Percentiles rank a stretch among this genome's conserved stretches.
These are phyloP conservation scores for Speleostelium caveatum DNA, from an alignment of 78 protist genomes.

Conservation along the genomic window DNA sequence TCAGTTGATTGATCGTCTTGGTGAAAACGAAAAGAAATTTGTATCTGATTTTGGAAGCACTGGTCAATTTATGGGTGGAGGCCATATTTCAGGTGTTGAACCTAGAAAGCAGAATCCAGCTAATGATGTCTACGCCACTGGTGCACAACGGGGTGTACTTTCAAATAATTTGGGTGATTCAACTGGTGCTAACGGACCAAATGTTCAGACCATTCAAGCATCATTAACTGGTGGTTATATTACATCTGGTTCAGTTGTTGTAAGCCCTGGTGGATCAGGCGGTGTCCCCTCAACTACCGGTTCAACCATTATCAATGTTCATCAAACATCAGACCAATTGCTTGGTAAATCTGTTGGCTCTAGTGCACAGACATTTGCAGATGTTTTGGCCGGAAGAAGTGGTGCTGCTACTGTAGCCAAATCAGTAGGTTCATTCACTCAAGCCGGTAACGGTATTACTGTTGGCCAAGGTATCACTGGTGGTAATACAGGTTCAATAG, in stretches of 20 bases:
- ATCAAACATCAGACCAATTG: not conserved
- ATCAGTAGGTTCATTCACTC: not conserved
- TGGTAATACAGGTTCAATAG: constrained; percentile 38
- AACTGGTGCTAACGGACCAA: constrained; percentile 14
- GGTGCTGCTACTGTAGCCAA: constrained; percentile 9
- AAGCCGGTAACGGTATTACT: not conserved
- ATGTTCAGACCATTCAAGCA: constrained; percentile 11
- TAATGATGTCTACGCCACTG: not conserved
- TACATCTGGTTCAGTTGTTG: not conserved
- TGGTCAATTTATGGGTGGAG: not conserved
- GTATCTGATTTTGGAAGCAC: not conserved
- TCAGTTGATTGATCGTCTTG: not conserved
- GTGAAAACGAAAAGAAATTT: too few relatives aligned
- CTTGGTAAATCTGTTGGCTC: not conserved
- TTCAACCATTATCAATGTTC: constrained; percentile 6
- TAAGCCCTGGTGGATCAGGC: not conserved
- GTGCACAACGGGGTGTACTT: constrained; percentile 8
- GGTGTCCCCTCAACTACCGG: not conserved
- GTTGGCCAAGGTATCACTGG: constrained; percentile 40
- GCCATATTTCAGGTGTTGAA: not conserved
- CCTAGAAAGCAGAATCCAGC: too few relatives aligned
- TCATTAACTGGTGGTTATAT: not conserved
- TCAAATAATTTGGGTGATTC: constrained; percentile 36
- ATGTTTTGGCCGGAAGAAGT: too few relatives aligned
- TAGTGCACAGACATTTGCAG: too few relatives aligned